Conservation (phyloP, 257 asterid genomes). For the Cruciata laevipes region DNA sequence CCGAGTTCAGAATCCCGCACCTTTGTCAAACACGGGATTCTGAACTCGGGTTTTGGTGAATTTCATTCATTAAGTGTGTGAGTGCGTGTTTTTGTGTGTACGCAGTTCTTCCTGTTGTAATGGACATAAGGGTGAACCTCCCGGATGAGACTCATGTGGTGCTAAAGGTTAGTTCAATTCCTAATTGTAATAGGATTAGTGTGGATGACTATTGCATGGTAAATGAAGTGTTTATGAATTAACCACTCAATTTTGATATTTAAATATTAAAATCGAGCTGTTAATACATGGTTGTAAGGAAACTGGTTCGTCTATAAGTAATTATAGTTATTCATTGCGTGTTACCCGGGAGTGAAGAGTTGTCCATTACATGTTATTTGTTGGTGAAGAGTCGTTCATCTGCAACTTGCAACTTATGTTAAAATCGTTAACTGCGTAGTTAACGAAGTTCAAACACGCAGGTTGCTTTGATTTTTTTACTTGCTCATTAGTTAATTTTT, state of each 20-base stretch:
- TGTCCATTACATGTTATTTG: not conserved
- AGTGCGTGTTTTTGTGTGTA: not conserved
- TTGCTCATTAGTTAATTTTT: no score
- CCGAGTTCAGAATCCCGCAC: not conserved
- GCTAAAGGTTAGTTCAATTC: conserved; percentile 54
- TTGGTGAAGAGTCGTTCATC: not conserved
- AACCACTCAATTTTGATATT: not conserved
- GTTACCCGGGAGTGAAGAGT: not conserved
- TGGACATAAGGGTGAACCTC: conserved; percentile 77
- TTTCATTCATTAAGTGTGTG: not conserved
- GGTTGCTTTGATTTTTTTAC: not conserved
- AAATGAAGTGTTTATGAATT: not conserved
- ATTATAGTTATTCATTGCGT: not conserved
- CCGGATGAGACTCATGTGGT: conserved; percentile 74
- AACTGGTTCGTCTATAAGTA: no score
- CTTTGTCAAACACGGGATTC: no score
- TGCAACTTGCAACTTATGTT: no score
- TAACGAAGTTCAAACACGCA: not conserved
- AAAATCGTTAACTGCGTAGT: not conserved
- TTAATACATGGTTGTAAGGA: no score
- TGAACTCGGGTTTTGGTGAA: not conserved
- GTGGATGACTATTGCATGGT: not conserved
- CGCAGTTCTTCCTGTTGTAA: conserved; percentile 86
- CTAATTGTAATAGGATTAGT: not conserved
- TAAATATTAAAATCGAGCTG: no score